Base-by-base conservation (phyloP, 805 yeast genomes). In the Schwanniomyces sp. region DNA sequence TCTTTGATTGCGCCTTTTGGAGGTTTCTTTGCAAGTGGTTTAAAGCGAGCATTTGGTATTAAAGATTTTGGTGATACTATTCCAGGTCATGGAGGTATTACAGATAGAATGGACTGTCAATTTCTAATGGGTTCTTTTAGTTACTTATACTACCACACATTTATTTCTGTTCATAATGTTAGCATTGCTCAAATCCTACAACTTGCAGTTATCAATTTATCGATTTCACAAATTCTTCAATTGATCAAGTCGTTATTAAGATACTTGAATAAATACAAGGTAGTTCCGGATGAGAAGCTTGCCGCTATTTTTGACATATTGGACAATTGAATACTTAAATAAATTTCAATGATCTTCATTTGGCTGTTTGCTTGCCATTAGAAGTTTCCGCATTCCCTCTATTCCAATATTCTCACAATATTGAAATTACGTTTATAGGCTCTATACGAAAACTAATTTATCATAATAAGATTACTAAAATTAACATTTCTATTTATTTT, bases 81-180 rank as follows among this genome's bases (percentile, higher is more conserved):
- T 56, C 99, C 99, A 12, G 99, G 99, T 28, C 99, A 94, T 64
- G 99, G 99, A 53, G 99, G 99, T 56, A 85, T 94, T 55, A 91
- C 97, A 24, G 99, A 94, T 66, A 81, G 99, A 71, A 85, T 94
- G 75, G 99, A 94, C 70, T 94, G 99, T 70, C 98, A 94, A 71
- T 94, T 92, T 64, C 75, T 94, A 57, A 94, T 94, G 98, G 99
- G 99, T 10, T 88, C 96, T 34, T 94, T 94, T 64, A 80, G 94
- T 29, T 91, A 91, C 63, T 75, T 94, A 55, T 94, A 94, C 71
- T 91, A 85, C 68, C 97, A 92, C 67, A 89, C 97, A 2, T 94
- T 94, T 65, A 80, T 94, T 55, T 84, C 92, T 32, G 80, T 82
- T 38, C 81, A 82, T 53, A 83, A 85, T 64, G 72, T 85, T 52